Percentiles rank a stretch among this genome's conserved stretches.
These are phyloP conservation scores for Termitomyces heimii DNA, from an alignment of 768 basidiomycete species.

Conservation along the genomic window DNA sequence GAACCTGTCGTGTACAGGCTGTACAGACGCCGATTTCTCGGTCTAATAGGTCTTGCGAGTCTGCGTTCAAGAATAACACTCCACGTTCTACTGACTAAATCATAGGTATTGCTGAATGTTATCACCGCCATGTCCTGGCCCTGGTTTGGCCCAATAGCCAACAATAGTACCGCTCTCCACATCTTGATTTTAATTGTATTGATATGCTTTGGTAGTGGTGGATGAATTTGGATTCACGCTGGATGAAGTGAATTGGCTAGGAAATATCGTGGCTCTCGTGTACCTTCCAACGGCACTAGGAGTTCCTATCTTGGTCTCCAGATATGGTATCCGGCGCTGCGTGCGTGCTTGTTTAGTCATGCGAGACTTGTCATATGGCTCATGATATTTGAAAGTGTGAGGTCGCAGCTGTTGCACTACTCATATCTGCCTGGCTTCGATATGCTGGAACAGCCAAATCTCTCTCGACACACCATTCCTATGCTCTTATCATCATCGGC, in stretches of 20 bases:
- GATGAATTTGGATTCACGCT: slow-evolving; percentile 63
- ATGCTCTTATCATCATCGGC: slow-evolving; percentile 62
- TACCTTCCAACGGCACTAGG: slow-evolving; percentile 59
- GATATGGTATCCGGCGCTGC: slow-evolving; percentile 56
- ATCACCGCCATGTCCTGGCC: slow-evolving; percentile 64
- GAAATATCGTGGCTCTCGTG: slow-evolving; percentile 56
- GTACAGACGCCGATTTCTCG: slow-evolving; percentile 66
- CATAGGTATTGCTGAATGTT: slow-evolving; percentile 55
- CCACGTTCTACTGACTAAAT: not conserved
- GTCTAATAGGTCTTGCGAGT: slow-evolving; percentile 56
- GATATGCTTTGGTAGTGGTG: slow-evolving; percentile 34
- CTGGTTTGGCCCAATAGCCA: slow-evolving; percentile 85
- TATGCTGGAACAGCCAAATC: slow-evolving; percentile 62
- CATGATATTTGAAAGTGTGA: slow-evolving; percentile 42
- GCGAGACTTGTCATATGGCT: not conserved
- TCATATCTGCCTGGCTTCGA: slow-evolving; percentile 72
- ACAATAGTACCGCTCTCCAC: slow-evolving; percentile 39
- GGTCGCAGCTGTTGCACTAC: slow-evolving; percentile 43
- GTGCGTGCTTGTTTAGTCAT: slow-evolving; percentile 32
- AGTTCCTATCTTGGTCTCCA: slow-evolving; percentile 50
- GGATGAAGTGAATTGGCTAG: slow-evolving; percentile 76
- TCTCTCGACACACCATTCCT: slow-evolving; percentile 45
- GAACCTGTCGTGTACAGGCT: slow-evolving; percentile 40
- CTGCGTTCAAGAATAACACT: not conserved
- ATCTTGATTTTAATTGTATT: not conserved